These are phyloP conservation scores for Ceratocystis harringtonii DNA, from an alignment of 2,329 filamentous ascomycete species.

Conservation along the genomic window DNA sequence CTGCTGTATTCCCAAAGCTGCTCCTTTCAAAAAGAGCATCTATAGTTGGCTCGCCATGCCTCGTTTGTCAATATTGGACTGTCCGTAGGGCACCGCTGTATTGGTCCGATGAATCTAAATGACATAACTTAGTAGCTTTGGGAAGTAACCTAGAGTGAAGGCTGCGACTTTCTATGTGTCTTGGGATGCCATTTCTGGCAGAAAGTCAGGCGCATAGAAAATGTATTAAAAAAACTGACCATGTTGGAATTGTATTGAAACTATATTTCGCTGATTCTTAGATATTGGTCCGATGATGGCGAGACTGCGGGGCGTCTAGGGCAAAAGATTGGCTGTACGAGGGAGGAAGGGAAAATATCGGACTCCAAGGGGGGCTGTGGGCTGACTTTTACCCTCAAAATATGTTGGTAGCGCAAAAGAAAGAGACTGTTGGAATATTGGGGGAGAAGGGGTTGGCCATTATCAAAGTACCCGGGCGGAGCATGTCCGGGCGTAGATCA, in stretches of 20 bases:
- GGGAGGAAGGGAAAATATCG: conserved; percentile 2
- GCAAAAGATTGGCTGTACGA: conserved; percentile 5
- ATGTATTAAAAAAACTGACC: background rate
- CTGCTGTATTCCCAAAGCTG: too few relatives aligned
- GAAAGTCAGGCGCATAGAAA: background rate
- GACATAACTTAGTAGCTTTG: background rate
- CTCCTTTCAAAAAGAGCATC: too few relatives aligned
- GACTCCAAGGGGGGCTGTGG: background rate
- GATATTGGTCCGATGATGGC: background rate
- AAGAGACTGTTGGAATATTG: background rate
- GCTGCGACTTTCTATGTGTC: too few relatives aligned
- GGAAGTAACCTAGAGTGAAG: background rate
- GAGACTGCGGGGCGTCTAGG: conserved; percentile 2
- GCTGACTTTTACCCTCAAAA: background rate
- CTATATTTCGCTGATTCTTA: background rate
- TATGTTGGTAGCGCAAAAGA: background rate
- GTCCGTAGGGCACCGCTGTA: background rate
- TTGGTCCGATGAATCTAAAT: background rate
- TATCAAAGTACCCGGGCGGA: too few relatives aligned
- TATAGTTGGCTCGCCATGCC: too few relatives aligned
- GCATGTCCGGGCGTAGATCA: too few relatives aligned
- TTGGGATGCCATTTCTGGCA: too few relatives aligned
- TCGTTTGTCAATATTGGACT: too few relatives aligned
- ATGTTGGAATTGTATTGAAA: background rate
- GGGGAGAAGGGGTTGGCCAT: too few relatives aligned